Conservation (phyloP, 805 yeast genomes). For the Barnettozyma sucrosica region DNA sequence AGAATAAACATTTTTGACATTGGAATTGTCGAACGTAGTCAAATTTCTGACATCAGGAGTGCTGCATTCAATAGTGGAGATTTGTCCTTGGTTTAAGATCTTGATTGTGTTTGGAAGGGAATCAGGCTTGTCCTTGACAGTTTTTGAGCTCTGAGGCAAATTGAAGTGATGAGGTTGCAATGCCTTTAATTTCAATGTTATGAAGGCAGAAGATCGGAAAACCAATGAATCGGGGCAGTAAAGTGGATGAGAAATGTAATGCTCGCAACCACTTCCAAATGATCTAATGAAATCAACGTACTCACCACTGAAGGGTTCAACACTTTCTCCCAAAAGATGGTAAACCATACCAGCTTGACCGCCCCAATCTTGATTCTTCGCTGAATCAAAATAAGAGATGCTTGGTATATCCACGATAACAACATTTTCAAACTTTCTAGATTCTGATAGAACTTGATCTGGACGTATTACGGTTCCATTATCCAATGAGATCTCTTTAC, state of each 20-base stretch:
- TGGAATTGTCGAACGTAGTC: constrained; percentile 9
- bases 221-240: constrained; percentile 57
- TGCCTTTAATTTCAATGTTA: constrained; percentile 51
- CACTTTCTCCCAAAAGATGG: constrained; percentile 66
- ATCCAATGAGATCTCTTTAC: constrained; percentile 48
- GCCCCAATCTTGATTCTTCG: constrained; percentile 27
- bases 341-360: constrained; percentile 51
- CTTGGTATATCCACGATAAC: constrained; percentile 72
- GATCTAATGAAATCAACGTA: constrained; percentile 46
- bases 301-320: constrained; percentile 39
- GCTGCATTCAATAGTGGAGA: constrained; percentile 16
- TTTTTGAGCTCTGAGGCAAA: constrained; percentile 30
- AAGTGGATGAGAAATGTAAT: constrained; percentile 67
- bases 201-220: constrained; percentile 48
- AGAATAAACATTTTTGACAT: constrained; percentile 8
- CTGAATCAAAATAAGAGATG: constrained; percentile 35
- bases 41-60: constrained; percentile 13
- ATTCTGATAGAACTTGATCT: constrained; percentile 64
- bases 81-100: constrained; percentile 20
- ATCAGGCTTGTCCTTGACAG: constrained; percentile 26
- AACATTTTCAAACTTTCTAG: constrained; percentile 51
- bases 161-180: constrained; percentile 38
- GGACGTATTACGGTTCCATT: constrained; percentile 59
- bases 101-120: constrained; percentile 18
- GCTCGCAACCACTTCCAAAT: constrained; percentile 49